Conservation (phyloP, 768 basidiomycete genomes). For the Rhodotorula paludigena region DNA sequence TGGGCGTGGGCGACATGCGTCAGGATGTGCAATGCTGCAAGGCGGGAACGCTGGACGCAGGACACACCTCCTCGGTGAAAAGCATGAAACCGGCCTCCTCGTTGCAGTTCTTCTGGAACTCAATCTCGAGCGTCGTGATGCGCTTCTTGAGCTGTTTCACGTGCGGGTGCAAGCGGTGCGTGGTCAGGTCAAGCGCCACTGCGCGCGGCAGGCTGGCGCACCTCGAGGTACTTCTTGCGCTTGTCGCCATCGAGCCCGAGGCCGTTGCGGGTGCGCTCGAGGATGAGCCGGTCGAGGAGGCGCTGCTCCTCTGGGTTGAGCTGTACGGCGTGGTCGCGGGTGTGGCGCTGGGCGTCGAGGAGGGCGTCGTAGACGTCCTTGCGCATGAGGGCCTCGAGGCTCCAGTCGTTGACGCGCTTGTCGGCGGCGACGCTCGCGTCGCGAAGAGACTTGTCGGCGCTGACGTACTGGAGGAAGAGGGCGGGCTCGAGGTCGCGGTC, state of each 20-base stretch:
- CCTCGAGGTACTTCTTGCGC: conserved; percentile 55
- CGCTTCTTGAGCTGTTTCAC: conserved; percentile 60
- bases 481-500: conserved; percentile 44
- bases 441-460: conserved; percentile 65
- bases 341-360: conserved; percentile 65
- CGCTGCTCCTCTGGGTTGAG: conserved; percentile 65
- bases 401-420: conserved; percentile 55
- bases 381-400: conserved; percentile 53
- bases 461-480: conserved; percentile 76
- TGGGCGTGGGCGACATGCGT: conserved; percentile 61
- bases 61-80: conserved; percentile 33
- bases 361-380: conserved; percentile 67
- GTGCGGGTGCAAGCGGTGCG: neutral
- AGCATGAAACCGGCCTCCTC: conserved; percentile 64
- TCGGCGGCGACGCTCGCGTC: conserved; percentile 75
- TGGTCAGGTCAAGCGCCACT: no score
- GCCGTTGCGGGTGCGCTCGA: conserved; percentile 75
- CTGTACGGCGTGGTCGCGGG: conserved; percentile 58
- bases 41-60: neutral
- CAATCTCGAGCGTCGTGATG: conserved; percentile 67
- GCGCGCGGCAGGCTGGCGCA: conserved; percentile 7
- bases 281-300: conserved; percentile 73
- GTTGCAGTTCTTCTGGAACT: conserved; percentile 85
- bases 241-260: conserved; percentile 65
- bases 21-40: conserved; percentile 53